Conservation (phyloP, 768 basidiomycete genomes). For the Boletus fagicola region DNA sequence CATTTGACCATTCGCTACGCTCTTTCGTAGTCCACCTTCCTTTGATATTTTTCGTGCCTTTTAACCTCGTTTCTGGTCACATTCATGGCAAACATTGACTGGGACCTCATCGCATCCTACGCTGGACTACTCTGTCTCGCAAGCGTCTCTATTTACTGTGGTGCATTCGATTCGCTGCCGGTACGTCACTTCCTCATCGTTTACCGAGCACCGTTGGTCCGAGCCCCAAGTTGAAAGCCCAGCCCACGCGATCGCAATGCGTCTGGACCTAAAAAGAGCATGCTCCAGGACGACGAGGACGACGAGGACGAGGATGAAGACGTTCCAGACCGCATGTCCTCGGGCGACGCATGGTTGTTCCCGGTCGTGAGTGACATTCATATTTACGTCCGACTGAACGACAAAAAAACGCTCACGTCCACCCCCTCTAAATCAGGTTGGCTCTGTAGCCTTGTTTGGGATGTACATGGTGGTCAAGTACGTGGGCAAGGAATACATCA, state of each 20-base stretch:
- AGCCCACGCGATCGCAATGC: neutral
- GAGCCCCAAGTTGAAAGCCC: slow-evolving; percentile 10
- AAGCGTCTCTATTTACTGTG: slow-evolving; percentile 62
- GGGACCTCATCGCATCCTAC: slow-evolving; percentile 65
- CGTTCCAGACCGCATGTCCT: slow-evolving; percentile 56
- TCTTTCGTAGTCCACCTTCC: neutral
- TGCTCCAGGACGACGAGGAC: slow-evolving; percentile 36
- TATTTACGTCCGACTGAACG: neutral
- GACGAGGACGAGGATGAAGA: slow-evolving; percentile 56
- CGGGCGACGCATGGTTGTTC: slow-evolving; percentile 71
- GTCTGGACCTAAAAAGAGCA: neutral
- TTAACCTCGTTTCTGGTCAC: neutral
- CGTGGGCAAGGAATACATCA: slow-evolving; percentile 79
- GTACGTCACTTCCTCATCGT: slow-evolving; percentile 38
- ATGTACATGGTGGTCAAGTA: slow-evolving; percentile 72
- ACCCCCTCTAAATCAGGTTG: slow-evolving; percentile 45
- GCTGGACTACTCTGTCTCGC: slow-evolving; percentile 67
- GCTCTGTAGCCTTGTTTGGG: slow-evolving; percentile 65
- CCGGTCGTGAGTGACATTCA: slow-evolving; percentile 54
- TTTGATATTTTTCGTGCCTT: neutral
- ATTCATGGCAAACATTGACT: slow-evolving; percentile 36
- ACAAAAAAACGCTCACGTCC: neutral
- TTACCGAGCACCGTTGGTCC: neutral
- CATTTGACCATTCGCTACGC: neutral
- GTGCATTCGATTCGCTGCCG: slow-evolving; percentile 66